phyloP scores from a whole-genome alignment of 768 basidiomycete species.

The Leccinum obscurum region DNA sequence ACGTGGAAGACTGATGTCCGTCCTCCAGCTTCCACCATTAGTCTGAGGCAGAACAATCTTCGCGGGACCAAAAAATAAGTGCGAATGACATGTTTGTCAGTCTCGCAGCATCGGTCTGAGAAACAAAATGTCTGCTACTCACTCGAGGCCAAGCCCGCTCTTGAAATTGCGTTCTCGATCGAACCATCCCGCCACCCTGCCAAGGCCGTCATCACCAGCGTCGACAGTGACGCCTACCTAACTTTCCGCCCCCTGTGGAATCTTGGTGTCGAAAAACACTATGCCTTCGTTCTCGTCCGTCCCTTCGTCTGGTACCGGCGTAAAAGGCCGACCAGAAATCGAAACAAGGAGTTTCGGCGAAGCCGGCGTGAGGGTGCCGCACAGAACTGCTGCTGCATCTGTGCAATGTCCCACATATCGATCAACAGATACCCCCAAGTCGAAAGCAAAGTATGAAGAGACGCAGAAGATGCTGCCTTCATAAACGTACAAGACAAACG shows the following conservation, averaged over 20 bases:
- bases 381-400: conserved; percentile 29
- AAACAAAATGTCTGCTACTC: conserved; percentile 12
- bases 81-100: conserved; percentile 32
- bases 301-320: conserved; percentile 52
- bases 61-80: conserved; percentile 36
- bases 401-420: conserved; percentile 38
- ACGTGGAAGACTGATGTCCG: conserved; percentile 51
- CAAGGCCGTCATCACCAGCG: conserved; percentile 44
- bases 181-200: conserved; percentile 58
- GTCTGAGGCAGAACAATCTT: conserved; percentile 32
- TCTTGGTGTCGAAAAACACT: conserved; percentile 57
- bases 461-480: conserved; percentile 54
- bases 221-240: conserved; percentile 59
- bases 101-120: background rate
- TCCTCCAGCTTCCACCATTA: conserved; percentile 32
- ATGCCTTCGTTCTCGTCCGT: conserved; percentile 74
- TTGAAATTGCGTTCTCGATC: conserved; percentile 34
- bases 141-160: conserved; percentile 45
- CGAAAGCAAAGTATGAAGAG: conserved; percentile 46
- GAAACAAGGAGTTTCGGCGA: conserved; percentile 61
- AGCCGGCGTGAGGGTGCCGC: conserved; percentile 43
- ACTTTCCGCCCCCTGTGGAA: conserved; percentile 29
- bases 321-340: conserved; percentile 46
- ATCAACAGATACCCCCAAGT: conserved; percentile 49
- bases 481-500: conserved; percentile 59